Base-by-base conservation (phyloP, 306 rosid species). In the Crataegus laevigata region DNA sequence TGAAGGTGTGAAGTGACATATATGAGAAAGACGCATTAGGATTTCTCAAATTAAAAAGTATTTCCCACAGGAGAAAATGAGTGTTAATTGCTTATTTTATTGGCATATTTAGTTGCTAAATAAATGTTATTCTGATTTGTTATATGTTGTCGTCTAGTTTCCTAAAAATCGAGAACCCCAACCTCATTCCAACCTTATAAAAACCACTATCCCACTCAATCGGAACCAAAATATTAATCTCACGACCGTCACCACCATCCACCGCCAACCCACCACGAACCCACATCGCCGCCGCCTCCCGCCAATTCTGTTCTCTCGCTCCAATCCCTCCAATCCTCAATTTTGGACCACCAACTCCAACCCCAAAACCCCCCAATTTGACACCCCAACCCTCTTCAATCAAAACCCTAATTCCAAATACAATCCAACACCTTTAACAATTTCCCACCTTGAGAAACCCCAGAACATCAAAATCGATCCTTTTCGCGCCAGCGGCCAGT, bases 321-420 rank as follows among this genome's bases (percentile, higher is more conserved):
- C 69, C 47, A 65, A 65, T 5, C 45, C 58, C 18, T 25, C 34
- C n/a, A 0, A 47, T 47, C 6, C 54, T 47, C 54, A 38, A 38
- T 9, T 24, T 28, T 26, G 18, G 47, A 10, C 69, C 47, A 6
- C 25, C 57, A 40, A 66, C 47, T 68, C 30, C 34, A 30, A 14
- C 32, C 11, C 34, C 18, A 32, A 14, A 15, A 32, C 0, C 54
- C 69, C 47, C 75, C 64, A 58, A 71, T 28, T 47, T 11, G 42
- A 58, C 10, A 5, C 26, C 24, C 22, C 54, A 25, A 22, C 19
- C 11, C 54, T 55, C 34, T 58, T 51, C 34, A 24, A 11, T 47
- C 30, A 14, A 79, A 73, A 51, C 78, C 78, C 40, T 45, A 63
- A 57, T 57, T 59, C 21, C n/a, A 24, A 12, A 52, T 29, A 54